Conservation (phyloP, 1,284 basidiomycete genomes). For the Dichomitus squalens region DNA sequence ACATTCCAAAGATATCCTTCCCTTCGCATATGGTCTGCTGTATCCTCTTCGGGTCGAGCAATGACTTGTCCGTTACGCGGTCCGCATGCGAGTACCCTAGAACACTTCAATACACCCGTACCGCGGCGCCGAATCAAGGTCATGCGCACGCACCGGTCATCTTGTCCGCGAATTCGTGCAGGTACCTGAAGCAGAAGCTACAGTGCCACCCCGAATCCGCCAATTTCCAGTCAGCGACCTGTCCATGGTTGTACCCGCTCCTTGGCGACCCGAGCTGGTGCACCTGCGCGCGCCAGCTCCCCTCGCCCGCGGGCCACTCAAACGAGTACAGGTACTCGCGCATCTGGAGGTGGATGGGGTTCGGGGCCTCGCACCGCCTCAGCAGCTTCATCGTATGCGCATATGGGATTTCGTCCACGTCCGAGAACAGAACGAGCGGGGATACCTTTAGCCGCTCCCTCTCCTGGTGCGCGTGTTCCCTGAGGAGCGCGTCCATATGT, state of each 20-base stretch:
- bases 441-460: constrained; percentile 29
- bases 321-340: constrained; percentile 66
- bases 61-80: constrained; percentile 55
- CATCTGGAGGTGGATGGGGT: constrained; percentile 63
- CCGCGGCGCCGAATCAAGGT: not conserved
- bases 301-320: constrained; percentile 30
- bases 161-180: constrained; percentile 62
- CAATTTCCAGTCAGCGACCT: constrained; percentile 53
- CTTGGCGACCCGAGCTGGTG: constrained; percentile 40
- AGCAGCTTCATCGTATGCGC: constrained; percentile 58
- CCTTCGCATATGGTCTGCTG: constrained; percentile 64
- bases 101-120: not conserved
- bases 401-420: constrained; percentile 72
- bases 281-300: constrained; percentile 52
- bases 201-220: constrained; percentile 66
- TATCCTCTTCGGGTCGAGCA: constrained; percentile 55
- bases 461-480: constrained; percentile 35
- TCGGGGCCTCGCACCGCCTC: constrained; percentile 57
- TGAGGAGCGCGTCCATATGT: constrained; percentile 49
- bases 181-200: constrained; percentile 66
- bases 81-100: constrained; percentile 64
- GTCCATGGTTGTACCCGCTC: constrained; percentile 55
- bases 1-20: constrained; percentile 67
- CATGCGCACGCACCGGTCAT: constrained; percentile 41
- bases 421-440: constrained; percentile 63